These are phyloP conservation scores for Exserohilum turcica DNA, from an alignment of 2,329 filamentous ascomycete species.

Conservation along the genomic window DNA sequence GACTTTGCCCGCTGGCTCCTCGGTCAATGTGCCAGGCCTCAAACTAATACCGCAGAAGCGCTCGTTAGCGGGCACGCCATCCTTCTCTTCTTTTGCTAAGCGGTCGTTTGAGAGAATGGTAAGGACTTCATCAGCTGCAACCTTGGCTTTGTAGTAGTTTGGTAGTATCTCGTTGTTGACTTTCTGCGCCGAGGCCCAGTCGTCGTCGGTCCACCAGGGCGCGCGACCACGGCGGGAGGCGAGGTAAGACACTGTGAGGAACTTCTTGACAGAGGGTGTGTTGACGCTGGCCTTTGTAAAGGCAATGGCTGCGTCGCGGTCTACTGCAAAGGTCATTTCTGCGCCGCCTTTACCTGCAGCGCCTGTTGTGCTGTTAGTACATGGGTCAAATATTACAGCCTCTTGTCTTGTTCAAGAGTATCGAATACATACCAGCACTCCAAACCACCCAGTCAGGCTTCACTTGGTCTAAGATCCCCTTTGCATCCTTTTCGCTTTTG, in stretches of 20 bases:
- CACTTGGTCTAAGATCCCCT: constrained; percentile 64
- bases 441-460: constrained; percentile 71
- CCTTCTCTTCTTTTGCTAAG: constrained; percentile 33
- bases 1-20: constrained; percentile 56
- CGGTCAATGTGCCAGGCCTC: constrained; percentile 57
- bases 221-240: constrained; percentile 56
- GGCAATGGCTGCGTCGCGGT: constrained; percentile 60
- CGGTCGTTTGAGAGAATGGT: constrained; percentile 50
- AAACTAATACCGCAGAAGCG: constrained; percentile 58
- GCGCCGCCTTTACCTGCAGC: constrained; percentile 62
- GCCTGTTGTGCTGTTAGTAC: constrained; percentile 42
- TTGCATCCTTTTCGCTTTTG: constrained; percentile 65
- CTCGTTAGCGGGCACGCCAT: constrained; percentile 32
- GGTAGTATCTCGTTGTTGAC: constrained; percentile 57
- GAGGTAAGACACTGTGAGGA: constrained; percentile 61
- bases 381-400: too few species aligned
- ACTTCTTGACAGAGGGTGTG: constrained; percentile 56
- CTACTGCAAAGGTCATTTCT: constrained; percentile 57
- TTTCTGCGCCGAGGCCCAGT: constrained; percentile 53
- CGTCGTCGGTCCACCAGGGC: constrained; percentile 57
- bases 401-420: too few species aligned
- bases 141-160: constrained; percentile 60
- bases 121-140: constrained; percentile 62
- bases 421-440: constrained; percentile 64
- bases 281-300: constrained; percentile 58